Percentiles rank a stretch among this genome's conserved stretches.
Evolutionary conservation across 2,329 filamentous ascomycete species (phyloP).

Genomic region (Talaromyces albobiverticillius): DNA sequence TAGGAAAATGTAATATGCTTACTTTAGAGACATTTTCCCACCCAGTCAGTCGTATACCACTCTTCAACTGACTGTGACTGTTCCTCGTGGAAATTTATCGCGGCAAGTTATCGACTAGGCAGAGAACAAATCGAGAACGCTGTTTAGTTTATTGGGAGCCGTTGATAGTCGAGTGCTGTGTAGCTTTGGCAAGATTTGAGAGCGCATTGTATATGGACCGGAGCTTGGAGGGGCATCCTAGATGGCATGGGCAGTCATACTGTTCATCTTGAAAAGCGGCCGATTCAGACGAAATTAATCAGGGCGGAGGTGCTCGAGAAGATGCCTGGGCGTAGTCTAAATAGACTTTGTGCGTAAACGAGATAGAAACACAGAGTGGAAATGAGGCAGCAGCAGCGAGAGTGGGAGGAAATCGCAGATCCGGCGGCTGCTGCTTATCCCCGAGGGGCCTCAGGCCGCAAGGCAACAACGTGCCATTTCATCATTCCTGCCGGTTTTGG

Average conservation of each 20-base stretch:
- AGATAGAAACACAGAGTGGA: background rate
- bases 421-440: background rate
- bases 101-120: background rate
- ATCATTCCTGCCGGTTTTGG: constrained; percentile 16
- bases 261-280: background rate
- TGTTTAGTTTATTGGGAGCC: background rate
- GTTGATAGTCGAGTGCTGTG: background rate
- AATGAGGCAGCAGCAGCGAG: background rate
- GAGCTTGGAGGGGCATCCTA: constrained; percentile 13
- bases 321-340: too few relatives aligned
- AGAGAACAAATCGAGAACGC: background rate
- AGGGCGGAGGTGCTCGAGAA: background rate
- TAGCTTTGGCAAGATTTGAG: constrained; percentile 6
- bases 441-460: constrained; percentile 7
- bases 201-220: constrained; percentile 13
- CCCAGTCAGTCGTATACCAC: background rate
- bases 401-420: background rate
- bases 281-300: background rate
- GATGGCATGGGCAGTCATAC: constrained; percentile 12
- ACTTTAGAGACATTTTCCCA: constrained; percentile 41
- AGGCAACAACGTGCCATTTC: constrained; percentile 8
- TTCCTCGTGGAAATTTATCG: background rate
- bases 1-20: constrained; percentile 22
- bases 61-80: background rate
- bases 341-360: background rate